Percentiles rank a stretch among this genome's conserved stretches.
These are phyloP conservation scores for Xylaria sp. DNA, from an alignment of 2,329 filamentous ascomycete genomes.

Conservation along the genomic window DNA sequence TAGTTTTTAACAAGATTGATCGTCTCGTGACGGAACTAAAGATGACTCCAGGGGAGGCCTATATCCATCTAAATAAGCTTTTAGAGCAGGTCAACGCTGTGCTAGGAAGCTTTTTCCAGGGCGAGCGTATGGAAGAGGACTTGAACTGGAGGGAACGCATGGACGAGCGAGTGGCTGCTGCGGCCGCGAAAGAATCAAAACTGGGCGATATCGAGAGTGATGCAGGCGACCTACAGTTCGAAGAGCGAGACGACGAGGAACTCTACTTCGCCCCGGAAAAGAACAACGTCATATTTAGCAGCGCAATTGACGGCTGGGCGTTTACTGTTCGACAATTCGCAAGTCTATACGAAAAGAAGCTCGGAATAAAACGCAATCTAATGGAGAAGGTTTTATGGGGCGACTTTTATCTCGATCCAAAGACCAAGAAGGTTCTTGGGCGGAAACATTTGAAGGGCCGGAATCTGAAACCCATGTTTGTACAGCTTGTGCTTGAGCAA, in stretches of 20 bases:
- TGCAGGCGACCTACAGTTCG: constrained; percentile 75
- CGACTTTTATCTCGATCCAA: constrained; percentile 95
- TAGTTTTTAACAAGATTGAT: constrained; percentile 99
- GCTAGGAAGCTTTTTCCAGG: constrained; percentile 96
- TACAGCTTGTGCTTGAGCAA: constrained; percentile 93
- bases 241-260: constrained; percentile 95
- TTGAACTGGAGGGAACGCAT: constrained; percentile 94
- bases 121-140: constrained; percentile 98
- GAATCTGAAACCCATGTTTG: constrained; percentile 94
- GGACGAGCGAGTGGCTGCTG: constrained; percentile 83
- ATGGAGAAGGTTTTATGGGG: constrained; percentile 98
- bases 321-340: constrained; percentile 97
- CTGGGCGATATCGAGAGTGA: constrained; percentile 63
- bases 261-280: constrained; percentile 98
- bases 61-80: constrained; percentile 86
- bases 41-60: constrained; percentile 91
- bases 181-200: constrained; percentile 69
- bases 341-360: constrained; percentile 92
- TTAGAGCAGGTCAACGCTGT: constrained; percentile 97
- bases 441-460: constrained; percentile 94
- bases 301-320: constrained; percentile 98
- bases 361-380: constrained; percentile 88
- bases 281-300: constrained; percentile 99
- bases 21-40: constrained; percentile 92
- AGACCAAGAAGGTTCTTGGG: constrained; percentile 91